These are phyloP conservation scores for Craterostigma plantagineum DNA, from an alignment of 257 asterid genomes.

Conservation along the genomic window DNA sequence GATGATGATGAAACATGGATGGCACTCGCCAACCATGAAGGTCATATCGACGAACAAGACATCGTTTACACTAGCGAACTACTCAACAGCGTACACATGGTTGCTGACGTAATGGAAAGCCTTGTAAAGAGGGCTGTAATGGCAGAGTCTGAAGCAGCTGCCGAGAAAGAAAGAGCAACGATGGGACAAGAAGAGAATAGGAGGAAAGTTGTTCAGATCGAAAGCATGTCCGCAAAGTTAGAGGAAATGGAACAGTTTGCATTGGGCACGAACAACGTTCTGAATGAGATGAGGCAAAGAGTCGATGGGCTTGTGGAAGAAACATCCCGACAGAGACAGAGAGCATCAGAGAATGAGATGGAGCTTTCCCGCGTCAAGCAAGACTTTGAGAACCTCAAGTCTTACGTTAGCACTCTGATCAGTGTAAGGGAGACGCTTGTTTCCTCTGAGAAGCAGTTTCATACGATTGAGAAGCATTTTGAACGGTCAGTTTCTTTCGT, in stretches of 20 bases:
- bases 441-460: slow-evolving; percentile 95
- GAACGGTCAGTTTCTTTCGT: slow-evolving; percentile 53
- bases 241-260: slow-evolving; percentile 96
- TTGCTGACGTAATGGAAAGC: slow-evolving; percentile 77
- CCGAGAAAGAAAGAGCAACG: slow-evolving; percentile 59
- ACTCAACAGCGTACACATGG: slow-evolving; percentile 57
- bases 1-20: too few species aligned
- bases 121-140: slow-evolving; percentile 69
- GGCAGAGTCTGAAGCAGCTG: slow-evolving; percentile 76
- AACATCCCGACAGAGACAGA: slow-evolving; percentile 81
- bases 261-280: slow-evolving; percentile 48
- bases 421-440: slow-evolving; percentile 94
- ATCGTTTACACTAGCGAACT: slow-evolving; percentile 42
- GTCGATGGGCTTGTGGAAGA: slow-evolving; percentile 96
- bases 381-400: slow-evolving; percentile 83
- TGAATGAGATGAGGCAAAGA: slow-evolving; percentile 81
- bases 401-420: slow-evolving; percentile 75
- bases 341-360: slow-evolving; percentile 88
- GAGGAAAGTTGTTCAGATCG: slow-evolving; percentile 51
- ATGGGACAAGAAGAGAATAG: slow-evolving; percentile 63
- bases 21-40: too few species aligned
- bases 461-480: slow-evolving; percentile 88
- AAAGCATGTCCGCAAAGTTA: slow-evolving; percentile 61
- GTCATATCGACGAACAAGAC: slow-evolving; percentile 58
- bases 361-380: slow-evolving; percentile 88